Conservation (phyloP, 129 eudicot species). For the Pseudognaphalium luteoalbum region DNA sequence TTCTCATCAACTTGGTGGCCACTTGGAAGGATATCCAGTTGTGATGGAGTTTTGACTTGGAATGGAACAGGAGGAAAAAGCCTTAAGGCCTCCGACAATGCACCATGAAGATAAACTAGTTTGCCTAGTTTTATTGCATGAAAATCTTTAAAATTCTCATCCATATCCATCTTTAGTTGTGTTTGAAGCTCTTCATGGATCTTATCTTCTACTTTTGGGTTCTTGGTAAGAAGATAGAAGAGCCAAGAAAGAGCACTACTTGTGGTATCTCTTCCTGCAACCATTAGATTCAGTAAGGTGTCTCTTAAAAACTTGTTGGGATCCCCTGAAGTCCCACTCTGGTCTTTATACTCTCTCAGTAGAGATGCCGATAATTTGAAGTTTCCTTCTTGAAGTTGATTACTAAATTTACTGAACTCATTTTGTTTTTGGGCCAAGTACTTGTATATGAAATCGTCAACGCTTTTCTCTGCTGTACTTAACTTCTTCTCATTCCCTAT, state of each 20-base stretch:
- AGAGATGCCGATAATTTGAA: not conserved
- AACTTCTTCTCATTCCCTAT: constrained; percentile 51
- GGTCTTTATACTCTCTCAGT: not conserved
- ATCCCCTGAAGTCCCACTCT: constrained; percentile 1
- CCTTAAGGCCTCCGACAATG: constrained; percentile 39
- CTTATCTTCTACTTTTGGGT: constrained; percentile 30
- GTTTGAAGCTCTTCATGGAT: constrained; percentile 23
- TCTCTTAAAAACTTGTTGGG: constrained; percentile 22
- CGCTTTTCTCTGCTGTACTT: constrained; percentile 19
- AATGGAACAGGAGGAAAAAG: constrained; percentile 41
- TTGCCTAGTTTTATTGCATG: constrained; percentile 16
- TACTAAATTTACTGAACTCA: not conserved
- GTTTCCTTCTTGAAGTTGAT: not conserved
- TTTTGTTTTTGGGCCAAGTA: constrained; percentile 22
- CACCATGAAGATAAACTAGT: constrained; percentile 38
- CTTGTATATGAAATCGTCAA: constrained; percentile 37
- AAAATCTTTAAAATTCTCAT: constrained; percentile 2
- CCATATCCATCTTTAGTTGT: not conserved
- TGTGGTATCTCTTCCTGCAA: constrained; percentile 44
- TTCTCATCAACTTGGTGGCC: constrained; percentile 32
- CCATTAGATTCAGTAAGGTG: constrained; percentile 23
- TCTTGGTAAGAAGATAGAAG: constrained; percentile 34
- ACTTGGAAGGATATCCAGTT: constrained; percentile 43
- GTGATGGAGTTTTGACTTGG: constrained; percentile 21
- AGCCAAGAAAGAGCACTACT: constrained; percentile 41